Conservation (phyloP, 1,139 yeast genomes). For the Scheffersomyces lignicola region DNA sequence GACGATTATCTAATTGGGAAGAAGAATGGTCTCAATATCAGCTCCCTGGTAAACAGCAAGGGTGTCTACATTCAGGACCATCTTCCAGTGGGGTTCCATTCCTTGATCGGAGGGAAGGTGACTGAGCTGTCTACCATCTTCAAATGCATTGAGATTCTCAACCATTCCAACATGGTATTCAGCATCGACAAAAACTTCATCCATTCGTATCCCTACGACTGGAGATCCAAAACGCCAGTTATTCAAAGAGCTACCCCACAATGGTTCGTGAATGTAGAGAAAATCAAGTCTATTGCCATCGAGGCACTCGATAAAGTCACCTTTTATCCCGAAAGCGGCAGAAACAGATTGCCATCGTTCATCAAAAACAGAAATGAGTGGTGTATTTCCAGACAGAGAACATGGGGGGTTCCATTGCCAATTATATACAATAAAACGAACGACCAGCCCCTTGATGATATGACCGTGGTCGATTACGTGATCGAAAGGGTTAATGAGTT, state of each 20-base stretch:
- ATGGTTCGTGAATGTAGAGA: conserved; percentile 89
- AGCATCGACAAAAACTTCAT: conserved; percentile 49
- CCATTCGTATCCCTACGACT: conserved; percentile 94
- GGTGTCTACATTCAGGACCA: conserved; percentile 61
- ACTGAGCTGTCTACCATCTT: conserved; percentile 55
- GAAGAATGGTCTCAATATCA: conserved; percentile 54
- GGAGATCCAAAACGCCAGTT: conserved; percentile 97
- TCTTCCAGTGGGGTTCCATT: conserved; percentile 40
- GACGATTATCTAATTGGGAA: conserved; percentile 84
- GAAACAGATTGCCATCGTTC: conserved; percentile 69
- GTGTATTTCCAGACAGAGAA: conserved; percentile 96
- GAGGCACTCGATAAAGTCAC: conserved; percentile 59
- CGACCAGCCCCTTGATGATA: conserved; percentile 57
- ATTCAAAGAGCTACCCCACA: conserved; percentile 94
- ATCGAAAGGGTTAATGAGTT: conserved; percentile 52
- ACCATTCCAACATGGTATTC: conserved; percentile 47
- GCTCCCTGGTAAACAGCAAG: conserved; percentile 74
- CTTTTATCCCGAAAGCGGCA: conserved; percentile 75
- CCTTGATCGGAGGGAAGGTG: conserved; percentile 59
- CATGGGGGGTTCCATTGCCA: conserved; percentile 99
- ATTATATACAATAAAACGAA: conserved; percentile 65
- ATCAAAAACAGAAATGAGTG: conserved; percentile 83
- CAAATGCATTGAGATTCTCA: conserved; percentile 38
- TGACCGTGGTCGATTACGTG: conserved; percentile 52
- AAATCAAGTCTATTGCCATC: conserved; percentile 63